A percentile compares a stretch with the other conserved stretches of the same genome.
Evolutionary conservation across 805 yeast genomes (phyloP).

Genomic region (Candida tibetensis): DNA sequence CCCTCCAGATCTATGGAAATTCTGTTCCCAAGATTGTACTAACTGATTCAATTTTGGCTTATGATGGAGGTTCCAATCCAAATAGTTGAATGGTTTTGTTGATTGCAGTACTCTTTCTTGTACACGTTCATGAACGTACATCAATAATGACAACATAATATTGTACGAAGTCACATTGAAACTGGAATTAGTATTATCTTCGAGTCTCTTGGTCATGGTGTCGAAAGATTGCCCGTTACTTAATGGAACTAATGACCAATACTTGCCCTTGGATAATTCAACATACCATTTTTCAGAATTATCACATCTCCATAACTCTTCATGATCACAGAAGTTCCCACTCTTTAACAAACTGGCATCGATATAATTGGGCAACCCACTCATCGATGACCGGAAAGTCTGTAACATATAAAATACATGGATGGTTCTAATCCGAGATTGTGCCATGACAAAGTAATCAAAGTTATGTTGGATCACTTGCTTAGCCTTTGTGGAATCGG

Average conservation of each 20-base stretch:
- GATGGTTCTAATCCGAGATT: slow-evolving; percentile 54
- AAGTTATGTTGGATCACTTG: slow-evolving; percentile 36
- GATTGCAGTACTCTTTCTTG: slow-evolving; percentile 45
- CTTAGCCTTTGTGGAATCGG: slow-evolving; percentile 11
- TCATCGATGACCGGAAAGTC: slow-evolving; percentile 43
- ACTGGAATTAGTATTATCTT: slow-evolving; percentile 24
- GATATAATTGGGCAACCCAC: slow-evolving; percentile 42
- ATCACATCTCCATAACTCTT: slow-evolving; percentile 57
- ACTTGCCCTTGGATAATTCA: slow-evolving; percentile 17
- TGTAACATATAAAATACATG: slow-evolving; percentile 50
- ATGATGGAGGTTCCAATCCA: slow-evolving; percentile 63
- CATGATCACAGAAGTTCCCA: slow-evolving; percentile 63
- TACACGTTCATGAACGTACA: slow-evolving; percentile 67
- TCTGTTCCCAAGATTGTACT: slow-evolving; percentile 65
- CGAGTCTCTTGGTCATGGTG: slow-evolving; percentile 46
- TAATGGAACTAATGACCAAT: slow-evolving; percentile 52
- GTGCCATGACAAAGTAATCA: slow-evolving; percentile 53
- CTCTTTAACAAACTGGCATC: slow-evolving; percentile 48
- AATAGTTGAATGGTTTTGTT: slow-evolving; percentile 41
- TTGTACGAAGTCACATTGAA: slow-evolving; percentile 22
- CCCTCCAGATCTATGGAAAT: slow-evolving; percentile 64
- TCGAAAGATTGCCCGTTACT: slow-evolving; percentile 53
- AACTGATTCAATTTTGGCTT: slow-evolving; percentile 58
- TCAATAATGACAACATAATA: slow-evolving; percentile 53
- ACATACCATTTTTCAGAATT: slow-evolving; percentile 51